These are phyloP conservation scores for Cordyceps cicadae DNA, from an alignment of 2,329 filamentous ascomycete genomes.

Conservation along the genomic window DNA sequence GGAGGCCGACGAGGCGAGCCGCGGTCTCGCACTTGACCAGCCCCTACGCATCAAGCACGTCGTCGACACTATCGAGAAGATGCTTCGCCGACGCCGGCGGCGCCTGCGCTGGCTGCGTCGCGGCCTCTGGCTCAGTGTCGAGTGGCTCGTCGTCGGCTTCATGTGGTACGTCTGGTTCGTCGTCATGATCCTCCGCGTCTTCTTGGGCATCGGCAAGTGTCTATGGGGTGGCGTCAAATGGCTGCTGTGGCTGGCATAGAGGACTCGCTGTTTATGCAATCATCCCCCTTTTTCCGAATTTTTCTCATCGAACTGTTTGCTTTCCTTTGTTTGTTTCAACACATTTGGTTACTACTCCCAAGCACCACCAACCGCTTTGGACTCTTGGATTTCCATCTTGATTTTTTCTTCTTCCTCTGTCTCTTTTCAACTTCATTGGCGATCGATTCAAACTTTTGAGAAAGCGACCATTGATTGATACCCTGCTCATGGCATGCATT, in stretches of 20 bases:
- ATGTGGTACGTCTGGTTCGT: conserved; percentile 95
- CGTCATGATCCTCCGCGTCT: conserved; percentile 64
- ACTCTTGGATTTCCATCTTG: neutral
- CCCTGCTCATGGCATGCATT: conserved; percentile 5
- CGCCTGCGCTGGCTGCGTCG: conserved; percentile 66
- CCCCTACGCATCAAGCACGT: conserved; percentile 74
- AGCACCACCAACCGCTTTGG: neutral
- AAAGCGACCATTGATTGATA: conserved; percentile 8
- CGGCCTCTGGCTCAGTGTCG: conserved; percentile 71
- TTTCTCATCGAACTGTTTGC: neutral
- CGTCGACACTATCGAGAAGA: conserved; percentile 68
- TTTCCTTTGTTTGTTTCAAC: neutral
- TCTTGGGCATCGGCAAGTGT: conserved; percentile 55
- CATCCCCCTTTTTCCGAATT: neutral
- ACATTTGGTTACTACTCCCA: neutral
- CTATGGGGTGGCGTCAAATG: conserved; percentile 57
- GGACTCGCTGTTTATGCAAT: neutral
- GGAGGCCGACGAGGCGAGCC: conserved; percentile 69
- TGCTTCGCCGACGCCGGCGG: conserved; percentile 59
- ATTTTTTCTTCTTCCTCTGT: neutral
- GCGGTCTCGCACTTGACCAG: conserved; percentile 67
- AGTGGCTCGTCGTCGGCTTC: conserved; percentile 79
- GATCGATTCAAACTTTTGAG: neutral
- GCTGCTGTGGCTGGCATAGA: conserved; percentile 59
- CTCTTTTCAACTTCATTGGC: neutral